Evolutionary conservation across 805 yeast genomes (phyloP).

Genomic region (Nakazawaea ernobii): DNA sequence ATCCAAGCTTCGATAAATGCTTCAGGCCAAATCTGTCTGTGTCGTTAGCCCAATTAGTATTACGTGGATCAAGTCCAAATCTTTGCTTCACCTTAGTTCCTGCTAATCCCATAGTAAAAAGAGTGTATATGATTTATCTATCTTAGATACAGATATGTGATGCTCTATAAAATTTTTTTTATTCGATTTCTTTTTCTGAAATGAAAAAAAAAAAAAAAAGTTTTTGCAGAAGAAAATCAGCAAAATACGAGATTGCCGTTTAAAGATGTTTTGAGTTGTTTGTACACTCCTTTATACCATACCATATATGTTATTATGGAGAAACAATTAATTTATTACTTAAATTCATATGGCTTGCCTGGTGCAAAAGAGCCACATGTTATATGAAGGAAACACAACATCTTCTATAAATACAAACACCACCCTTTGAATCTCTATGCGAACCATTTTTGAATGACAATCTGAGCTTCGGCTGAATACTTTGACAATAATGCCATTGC

Average conservation of each 20-base stretch:
- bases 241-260: too few species aligned
- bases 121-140: not conserved
- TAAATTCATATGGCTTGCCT: too few species aligned
- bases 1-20: constrained; percentile 76
- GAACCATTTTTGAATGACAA: constrained; percentile 57
- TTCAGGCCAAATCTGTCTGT: constrained; percentile 81
- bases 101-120: constrained; percentile 63
- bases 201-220: too few species aligned
- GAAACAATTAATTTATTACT: too few species aligned
- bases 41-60: constrained; percentile 91
- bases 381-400: too few species aligned
- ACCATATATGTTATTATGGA: too few species aligned
- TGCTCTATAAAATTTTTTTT: not conserved
- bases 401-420: not conserved
- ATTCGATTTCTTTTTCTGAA: not conserved
- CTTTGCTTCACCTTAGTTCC: constrained; percentile 76
- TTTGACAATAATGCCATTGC: constrained; percentile 59
- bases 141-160: too few species aligned
- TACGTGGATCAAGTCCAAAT: constrained; percentile 89
- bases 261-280: too few species aligned
- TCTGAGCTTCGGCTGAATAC: constrained; percentile 56
- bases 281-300: too few species aligned
- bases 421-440: constrained; percentile 8
- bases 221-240: too few species aligned
- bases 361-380: too few species aligned